Base-by-base conservation (phyloP, 2,329 filamentous ascomycete genomes). In the Sclerotinia trifoliorum region DNA sequence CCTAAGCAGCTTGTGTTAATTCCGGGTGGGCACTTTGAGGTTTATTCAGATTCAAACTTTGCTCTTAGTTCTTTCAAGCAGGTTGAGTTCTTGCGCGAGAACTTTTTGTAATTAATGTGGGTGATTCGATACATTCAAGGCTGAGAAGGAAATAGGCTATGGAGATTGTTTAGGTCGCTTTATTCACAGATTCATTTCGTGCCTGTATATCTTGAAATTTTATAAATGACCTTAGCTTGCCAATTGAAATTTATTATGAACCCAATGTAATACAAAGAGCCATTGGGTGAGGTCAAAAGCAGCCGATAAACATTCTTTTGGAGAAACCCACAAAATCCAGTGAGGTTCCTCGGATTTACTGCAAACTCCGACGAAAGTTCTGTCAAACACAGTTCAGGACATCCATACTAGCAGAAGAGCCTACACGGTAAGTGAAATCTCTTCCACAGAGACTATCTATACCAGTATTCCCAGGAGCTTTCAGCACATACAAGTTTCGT, bases 21-120 rank as follows among this genome's bases (percentile, higher is more conserved):
- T 39, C 39, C 39, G 39, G 39, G 3, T 39, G 10, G 39, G 11
- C 39, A 39, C 39, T 39, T 39, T 39, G 39, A 39, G 39, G 39
- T 39, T 10, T 39, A 39, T 39, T 39, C 11, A 39, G 39, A 3
- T 19, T 19, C 67, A 71, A 62, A 70, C 55, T 54, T 80, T 77
- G 75, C 78, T 73, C 76, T 73, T 70, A 68, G 78, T 24, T 76
- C 77, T 55, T 77, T 75, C 6, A 77, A 79, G 49, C 77, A 80
- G 66, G 78, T 80, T 75, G 79, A 78, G 74, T 67, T 79, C 29
- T 68, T 71, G 65, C 54, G 70, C 61, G 62, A 66, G 57, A 48
- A 71, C 57, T 13, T 56, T 70, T n/a, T 67, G 57, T 67, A 35
- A 52, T 51, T 69, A 68, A 44, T 2, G 21, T n/a, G 5, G 19